Percentiles rank a stretch among this genome's conserved stretches.
Evolutionary conservation across 768 basidiomycete genomes (phyloP).

Genomic region (Hydnum rufescens): DNA sequence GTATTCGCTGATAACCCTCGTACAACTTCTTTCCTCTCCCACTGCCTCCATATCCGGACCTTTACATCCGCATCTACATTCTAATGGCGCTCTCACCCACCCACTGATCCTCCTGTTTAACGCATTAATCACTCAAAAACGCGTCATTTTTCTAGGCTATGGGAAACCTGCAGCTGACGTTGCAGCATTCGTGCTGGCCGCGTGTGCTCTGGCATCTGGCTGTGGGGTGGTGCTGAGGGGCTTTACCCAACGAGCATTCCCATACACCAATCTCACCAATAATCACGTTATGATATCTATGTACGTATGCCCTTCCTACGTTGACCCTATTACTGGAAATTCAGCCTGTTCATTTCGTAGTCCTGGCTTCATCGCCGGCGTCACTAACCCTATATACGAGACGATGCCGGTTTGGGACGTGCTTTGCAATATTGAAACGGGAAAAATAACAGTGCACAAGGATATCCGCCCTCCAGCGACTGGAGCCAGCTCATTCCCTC

Average conservation of each 20-base stretch:
- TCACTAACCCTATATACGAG: conserved; percentile 94
- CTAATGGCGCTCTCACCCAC: conserved; percentile 74
- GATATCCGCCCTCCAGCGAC: conserved; percentile 40
- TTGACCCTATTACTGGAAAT: neutral
- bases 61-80: conserved; percentile 81
- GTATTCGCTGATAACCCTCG: conserved; percentile 84
- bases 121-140: conserved; percentile 82
- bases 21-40: conserved; percentile 57
- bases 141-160: conserved; percentile 90
- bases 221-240: conserved; percentile 70
- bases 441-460: conserved; percentile 70
- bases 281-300: conserved; percentile 38
- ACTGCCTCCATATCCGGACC: conserved; percentile 46
- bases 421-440: conserved; percentile 74
- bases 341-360: conserved; percentile 14
- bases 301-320: conserved; percentile 27
- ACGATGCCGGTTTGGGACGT: conserved; percentile 78
- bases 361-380: conserved; percentile 88
- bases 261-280: conserved; percentile 70
- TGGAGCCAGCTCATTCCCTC: neutral
- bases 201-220: conserved; percentile 83
- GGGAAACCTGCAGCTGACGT: conserved; percentile 78
- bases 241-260: conserved; percentile 81
- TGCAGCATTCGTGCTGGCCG: conserved; percentile 78
- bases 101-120: conserved; percentile 93